Evolutionary conservation across 1,284 basidiomycete genomes (phyloP), one percentile per base, ranked within the genome.

Genomic region (Phylloboletellus chloephorus): DNA sequence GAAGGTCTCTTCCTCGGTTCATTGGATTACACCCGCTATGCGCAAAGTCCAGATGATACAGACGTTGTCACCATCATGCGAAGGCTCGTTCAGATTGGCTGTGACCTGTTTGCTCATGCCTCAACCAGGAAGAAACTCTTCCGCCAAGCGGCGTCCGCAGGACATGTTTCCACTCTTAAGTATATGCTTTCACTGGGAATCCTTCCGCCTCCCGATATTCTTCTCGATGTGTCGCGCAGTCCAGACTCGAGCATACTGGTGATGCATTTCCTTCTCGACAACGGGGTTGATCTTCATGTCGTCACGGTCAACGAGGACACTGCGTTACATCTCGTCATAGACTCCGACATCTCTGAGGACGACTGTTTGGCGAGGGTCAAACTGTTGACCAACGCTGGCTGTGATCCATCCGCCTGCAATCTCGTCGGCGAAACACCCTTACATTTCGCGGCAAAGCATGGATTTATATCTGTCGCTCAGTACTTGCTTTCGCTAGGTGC

Each of bases 281-380:
- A 31, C 3, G 41, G 39, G n/a, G 22, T n/a, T 4, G 29, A 42
- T 42, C 19, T 16, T 10, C 13, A 25, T 2, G 26, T 13, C 9
- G 16, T 10, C 7, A 20, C 9, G 9, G 2, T 6, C 16, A 9
- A 22, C 7, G 39, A 25, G 7, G 0, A 42, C 4, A 42, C 22
- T 0, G 23, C 20, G 9, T 19, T 42, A 11, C 39, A 42, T 25
- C 12, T 26, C 5, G 15, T 12, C 9, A 17, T 25, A 3, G 24
- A 43, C 6, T 11, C 8, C 15, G 11, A 25, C 4, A 13, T 26
- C 19, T 31, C 41, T 12, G 41, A 42, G 19, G 28, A 22, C 16
- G 23, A 42, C 15, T 42, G 41, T 21, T 7, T 42, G 22, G 41
- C 24, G 29, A 42, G 39, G 16, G 22, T 42, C 29, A n/a, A 42